Base-by-base conservation (phyloP, 1,284 basidiomycete genomes). In the Ustilago bromivora region DNA sequence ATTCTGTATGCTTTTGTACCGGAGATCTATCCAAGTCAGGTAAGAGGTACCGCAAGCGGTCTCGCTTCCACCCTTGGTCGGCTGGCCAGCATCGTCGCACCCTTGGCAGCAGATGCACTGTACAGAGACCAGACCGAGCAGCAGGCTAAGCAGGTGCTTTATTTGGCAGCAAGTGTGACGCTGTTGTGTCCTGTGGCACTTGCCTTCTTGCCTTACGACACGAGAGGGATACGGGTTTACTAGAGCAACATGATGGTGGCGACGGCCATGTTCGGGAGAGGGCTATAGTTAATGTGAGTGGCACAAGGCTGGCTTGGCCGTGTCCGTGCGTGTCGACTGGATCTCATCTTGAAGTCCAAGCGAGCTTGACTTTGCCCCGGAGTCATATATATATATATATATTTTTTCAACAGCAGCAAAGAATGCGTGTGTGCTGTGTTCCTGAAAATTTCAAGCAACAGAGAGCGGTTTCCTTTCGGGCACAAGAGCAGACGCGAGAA, bases 61-160 rank as follows among this genome's bases (percentile, higher is more conserved):
- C 76, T 87, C 38, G 79, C 85, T 1, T 84, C 85, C 1, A 87
- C 86, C 8, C 71, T 88, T 34, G 87, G 87, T 35, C 74, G 87
- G 12, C 59, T 88, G 1, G 81, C 87, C 7, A 80, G 84, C 60
- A 87, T 84, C 46, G 80, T 86, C 6, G 87, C 87, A 0, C 87
- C 87, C 2, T 78, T 87, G 17, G 86, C 86, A 5, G 87, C 81
- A 2, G 83, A 86, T 55, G 74, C 83, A 31, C 84, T 87, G 59
- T 83, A 92, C 92, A 88, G 94, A 95, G 88, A 96, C 13, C 49
- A 60, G 36, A 79, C 78, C 17, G 67, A 57, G 23, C 36, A 61
- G 17, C 71, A 74, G 32, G 78, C 79, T 1, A 61, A 57, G n/a
- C 63, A 80, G 40, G 72, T 76, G n/a, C 61, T 82, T 13, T 82